Percentiles rank a stretch among this genome's conserved stretches.
phyloP scores from a whole-genome alignment of 345 rosid species.

The Atalantia buxifolia region DNA sequence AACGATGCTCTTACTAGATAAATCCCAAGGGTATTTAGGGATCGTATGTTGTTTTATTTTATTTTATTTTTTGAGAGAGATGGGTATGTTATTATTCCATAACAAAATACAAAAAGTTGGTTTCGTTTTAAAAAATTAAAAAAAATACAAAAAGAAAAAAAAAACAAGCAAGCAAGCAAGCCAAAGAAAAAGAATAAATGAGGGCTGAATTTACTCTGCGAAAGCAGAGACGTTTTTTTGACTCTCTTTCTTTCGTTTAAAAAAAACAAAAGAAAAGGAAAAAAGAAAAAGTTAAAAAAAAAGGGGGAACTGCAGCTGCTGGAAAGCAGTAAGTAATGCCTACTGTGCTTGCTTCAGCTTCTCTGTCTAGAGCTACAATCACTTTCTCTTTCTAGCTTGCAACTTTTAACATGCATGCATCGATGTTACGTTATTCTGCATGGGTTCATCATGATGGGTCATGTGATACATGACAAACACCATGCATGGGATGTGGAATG shows the following conservation, averaged over 20 bases:
- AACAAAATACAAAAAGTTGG: not conserved
- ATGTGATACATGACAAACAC: not conserved
- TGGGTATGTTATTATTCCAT: not conserved
- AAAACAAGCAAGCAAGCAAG: not conserved
- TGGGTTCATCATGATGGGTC: not conserved
- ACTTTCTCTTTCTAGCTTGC: slow-evolving; percentile 3
- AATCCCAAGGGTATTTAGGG: not conserved
- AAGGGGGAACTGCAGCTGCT: not conserved
- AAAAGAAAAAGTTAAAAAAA: not conserved
- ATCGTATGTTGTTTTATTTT: no score
- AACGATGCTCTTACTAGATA: not conserved
- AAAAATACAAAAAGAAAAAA: no score
- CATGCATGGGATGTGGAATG: not conserved
- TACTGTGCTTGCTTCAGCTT: not conserved
- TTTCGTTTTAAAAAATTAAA: not conserved
- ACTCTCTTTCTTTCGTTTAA: not conserved
- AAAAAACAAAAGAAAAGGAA: not conserved
- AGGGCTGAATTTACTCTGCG: slow-evolving; percentile 6
- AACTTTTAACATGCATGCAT: not conserved
- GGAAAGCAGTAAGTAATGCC: not conserved
- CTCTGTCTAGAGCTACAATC: not conserved
- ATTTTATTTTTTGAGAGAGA: no score
- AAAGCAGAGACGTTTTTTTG: not conserved
- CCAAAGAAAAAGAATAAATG: slow-evolving; percentile 1
- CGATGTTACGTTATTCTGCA: not conserved